A percentile compares a stretch with the other conserved stretches of the same genome.
Evolutionary conservation across 140 eudicot species (phyloP).

Genomic region (Ambrosia hybrid): DNA sequence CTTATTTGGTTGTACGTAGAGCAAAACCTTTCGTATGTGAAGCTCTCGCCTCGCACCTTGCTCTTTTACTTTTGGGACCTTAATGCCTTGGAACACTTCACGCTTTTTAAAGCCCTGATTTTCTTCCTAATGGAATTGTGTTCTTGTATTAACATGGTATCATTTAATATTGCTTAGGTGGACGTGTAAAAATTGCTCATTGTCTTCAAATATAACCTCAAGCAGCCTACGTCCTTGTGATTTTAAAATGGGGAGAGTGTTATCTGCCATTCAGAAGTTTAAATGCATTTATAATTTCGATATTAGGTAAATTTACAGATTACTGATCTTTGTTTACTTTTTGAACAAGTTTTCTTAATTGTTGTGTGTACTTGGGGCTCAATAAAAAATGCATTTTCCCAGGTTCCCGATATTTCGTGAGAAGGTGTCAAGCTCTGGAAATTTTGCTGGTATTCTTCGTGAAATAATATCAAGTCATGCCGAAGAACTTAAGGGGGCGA

Average conservation of each 20-base stretch:
- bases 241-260: constrained; percentile 79
- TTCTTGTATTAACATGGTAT: constrained; percentile 21
- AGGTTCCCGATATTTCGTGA: constrained; percentile 69
- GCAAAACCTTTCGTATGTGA: no score
- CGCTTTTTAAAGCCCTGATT: neutral
- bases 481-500: constrained; percentile 68
- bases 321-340: neutral
- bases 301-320: constrained; percentile 49
- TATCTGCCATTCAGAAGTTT: constrained; percentile 73
- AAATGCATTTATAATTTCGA: constrained; percentile 69
- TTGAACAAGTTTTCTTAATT: neutral
- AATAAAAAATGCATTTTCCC: constrained; percentile 24
- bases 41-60: no score
- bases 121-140: neutral
- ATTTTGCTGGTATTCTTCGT: constrained; percentile 59
- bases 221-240: constrained; percentile 88
- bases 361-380: neutral
- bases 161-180: constrained; percentile 50
- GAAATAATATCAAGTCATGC: constrained; percentile 62
- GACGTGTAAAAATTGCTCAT: constrained; percentile 75
- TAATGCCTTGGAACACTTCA: no score
- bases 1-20: no score
- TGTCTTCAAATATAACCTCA: constrained; percentile 78
- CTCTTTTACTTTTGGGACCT: no score
- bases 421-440: constrained; percentile 41